Evolutionary conservation across 176 grass and related monocot genomes (phyloP), one percentile per base, ranked within the genome.

Genomic region (Panicum miliaceum): DNA sequence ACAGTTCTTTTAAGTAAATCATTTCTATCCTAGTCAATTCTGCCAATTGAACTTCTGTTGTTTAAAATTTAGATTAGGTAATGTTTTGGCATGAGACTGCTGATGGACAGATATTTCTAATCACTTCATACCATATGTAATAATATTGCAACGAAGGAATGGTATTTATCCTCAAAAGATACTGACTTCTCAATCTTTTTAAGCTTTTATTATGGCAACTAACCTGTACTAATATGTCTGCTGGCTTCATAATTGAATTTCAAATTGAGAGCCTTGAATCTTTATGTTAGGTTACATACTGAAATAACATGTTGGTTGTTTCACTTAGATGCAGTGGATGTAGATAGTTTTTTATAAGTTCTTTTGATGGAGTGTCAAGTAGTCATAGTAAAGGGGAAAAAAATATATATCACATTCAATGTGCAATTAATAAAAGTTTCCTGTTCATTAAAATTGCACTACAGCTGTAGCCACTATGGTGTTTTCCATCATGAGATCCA

Each of bases 61-160:
- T 62, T 75, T 10, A 56, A 54, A 41, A 29, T 14, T 76, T 16
- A 62, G 11, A 53, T 68, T 80, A 26, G 23, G 7, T 76, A 59
- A 81, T 54, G 4, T 25, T 70, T 81, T 42, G 63, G 8, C 43
- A 38, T 69, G 69, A 68, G 11, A 50, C 80, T 84, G 76, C 18
- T 77, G 62, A 19, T 64, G 29, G 37, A 85, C 58, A 85, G 61
- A 71, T 70, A 70, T 71, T 84, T 65, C 14, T 3, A 38, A 69
- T 36, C 42, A 85, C 4, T 74, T 78, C 66, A 66, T 16, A 71
- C 69, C 22, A 59, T 89, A 5, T 76, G 18, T 64, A 52, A 29
- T 77, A 45, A 40, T 77, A 36, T 45, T 84, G 6, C 77, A 59
- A 25, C 56, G 36, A 64, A 41, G 18, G 46, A 67, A 41, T 66